A percentile compares a stretch with the other conserved stretches of the same genome.
Conservation (phyloP, 2,329 filamentous ascomycete species). For the Ramularia collo-cygni region DNA sequence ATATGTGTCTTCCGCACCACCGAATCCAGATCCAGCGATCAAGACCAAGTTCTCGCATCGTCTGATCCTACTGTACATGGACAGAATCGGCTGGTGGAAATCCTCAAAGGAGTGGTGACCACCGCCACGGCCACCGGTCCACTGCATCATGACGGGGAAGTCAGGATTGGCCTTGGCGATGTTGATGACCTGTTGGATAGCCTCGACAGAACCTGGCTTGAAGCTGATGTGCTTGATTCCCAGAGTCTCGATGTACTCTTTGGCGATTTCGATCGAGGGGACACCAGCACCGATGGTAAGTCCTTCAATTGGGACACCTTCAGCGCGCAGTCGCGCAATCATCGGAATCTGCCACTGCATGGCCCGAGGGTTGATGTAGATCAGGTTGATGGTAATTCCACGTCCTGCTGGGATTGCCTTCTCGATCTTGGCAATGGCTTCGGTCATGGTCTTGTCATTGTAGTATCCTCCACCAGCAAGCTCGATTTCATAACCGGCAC, state of each 20-base stretch:
- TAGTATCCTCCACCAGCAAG: slow-evolving; percentile 86
- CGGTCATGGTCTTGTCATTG: slow-evolving; percentile 72
- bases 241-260: slow-evolving; percentile 88
- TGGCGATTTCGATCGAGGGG: slow-evolving; percentile 84
- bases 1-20: slow-evolving; percentile 82
- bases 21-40: slow-evolving; percentile 86
- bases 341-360: slow-evolving; percentile 92
- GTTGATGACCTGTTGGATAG: slow-evolving; percentile 83
- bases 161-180: slow-evolving; percentile 89
- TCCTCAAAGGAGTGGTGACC: slow-evolving; percentile 94
- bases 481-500: slow-evolving; percentile 90
- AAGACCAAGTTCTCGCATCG: slow-evolving; percentile 81
- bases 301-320: slow-evolving; percentile 86
- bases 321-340: slow-evolving; percentile 68
- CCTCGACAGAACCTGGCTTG: slow-evolving; percentile 85
- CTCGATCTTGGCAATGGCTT: slow-evolving; percentile 78
- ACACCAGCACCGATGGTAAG: slow-evolving; percentile 90
- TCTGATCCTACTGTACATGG: slow-evolving; percentile 85
- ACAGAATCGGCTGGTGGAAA: slow-evolving; percentile 84
- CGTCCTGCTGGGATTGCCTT: slow-evolving; percentile 74
- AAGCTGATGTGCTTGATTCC: slow-evolving; percentile 90
- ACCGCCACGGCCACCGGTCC: slow-evolving; percentile 90
- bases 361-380: slow-evolving; percentile 81
- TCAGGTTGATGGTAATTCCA: slow-evolving; percentile 83
- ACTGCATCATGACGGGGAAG: slow-evolving; percentile 89